Conservation (phyloP, 371 early-diverging fungal species). For the Mortierella sp. region DNA sequence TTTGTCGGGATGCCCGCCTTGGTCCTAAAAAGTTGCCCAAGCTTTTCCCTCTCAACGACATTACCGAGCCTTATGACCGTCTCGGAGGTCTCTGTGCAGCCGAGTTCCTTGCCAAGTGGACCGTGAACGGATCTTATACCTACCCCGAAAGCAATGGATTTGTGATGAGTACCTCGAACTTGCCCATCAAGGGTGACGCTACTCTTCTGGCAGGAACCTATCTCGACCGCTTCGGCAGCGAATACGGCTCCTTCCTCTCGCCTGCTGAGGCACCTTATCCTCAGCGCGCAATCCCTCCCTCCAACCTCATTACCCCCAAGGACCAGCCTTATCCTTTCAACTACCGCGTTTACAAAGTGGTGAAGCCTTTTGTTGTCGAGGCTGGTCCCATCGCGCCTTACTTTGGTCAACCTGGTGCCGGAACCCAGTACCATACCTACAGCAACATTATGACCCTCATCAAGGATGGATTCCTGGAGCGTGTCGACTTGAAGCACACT, state of each 20-base stretch:
- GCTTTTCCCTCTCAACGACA: constrained; percentile 21
- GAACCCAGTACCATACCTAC: constrained; percentile 25
- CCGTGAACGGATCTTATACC: constrained; percentile 18
- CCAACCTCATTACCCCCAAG: constrained; percentile 26
- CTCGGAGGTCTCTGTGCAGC: constrained; percentile 33
- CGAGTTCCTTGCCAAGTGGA: constrained; percentile 31
- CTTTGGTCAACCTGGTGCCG: constrained; percentile 29
- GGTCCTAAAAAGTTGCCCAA: constrained; percentile 31
- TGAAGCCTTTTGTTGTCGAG: constrained; percentile 10
- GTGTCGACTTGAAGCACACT: neutral
- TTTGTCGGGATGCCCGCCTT: constrained; percentile 31
- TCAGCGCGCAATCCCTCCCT: constrained; percentile 32
- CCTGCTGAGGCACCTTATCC: constrained; percentile 39
- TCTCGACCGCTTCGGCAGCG: constrained; percentile 38
- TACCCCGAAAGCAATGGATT: constrained; percentile 24
- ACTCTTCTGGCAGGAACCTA: constrained; percentile 10
- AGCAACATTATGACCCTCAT: constrained; percentile 23
- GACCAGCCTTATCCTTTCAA: constrained; percentile 22
- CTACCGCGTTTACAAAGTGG: constrained; percentile 31
- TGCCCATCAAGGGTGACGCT: constrained; percentile 27
- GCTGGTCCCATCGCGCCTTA: constrained; percentile 32
- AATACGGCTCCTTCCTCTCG: constrained; percentile 28
- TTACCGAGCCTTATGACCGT: constrained; percentile 28
- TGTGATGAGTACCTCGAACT: neutral
- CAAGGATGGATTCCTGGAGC: constrained; percentile 14